Base-by-base conservation (phyloP, 305 asterid species). In the Stenogyne calaminthoides region DNA sequence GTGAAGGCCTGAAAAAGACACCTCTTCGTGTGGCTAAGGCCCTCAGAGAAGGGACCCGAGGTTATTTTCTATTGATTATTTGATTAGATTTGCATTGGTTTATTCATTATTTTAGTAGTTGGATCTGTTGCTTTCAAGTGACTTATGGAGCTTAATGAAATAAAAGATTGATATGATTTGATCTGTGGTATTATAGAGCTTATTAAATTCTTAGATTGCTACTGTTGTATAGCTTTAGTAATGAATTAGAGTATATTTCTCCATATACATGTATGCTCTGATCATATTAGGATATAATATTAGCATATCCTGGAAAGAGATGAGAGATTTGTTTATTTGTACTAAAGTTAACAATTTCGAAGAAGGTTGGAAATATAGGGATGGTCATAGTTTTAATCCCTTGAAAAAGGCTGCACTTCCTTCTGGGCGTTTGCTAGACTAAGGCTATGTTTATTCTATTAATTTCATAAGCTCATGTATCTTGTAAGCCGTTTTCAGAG, bases 11-110 rank as follows among this genome's bases (percentile, higher is more conserved):
- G 40, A 70, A 62, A 7, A 86, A 80, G 83, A 93, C 98, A 16
- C 98, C 98, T 76, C 82, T 82, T 70, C 96, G 98, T 44, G 98
- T 93, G 5, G 97, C 98, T 32, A 93, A 90, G 80, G 96, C 97
- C 44, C 83, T 91, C 1, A 58, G 85, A 34, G 95, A 91, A 73
- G 98, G 97, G 63, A 89, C 98, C 9, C 77, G 87, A 89, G 98
- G 97, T 93, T 40, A 72, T 51, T 58, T 0, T 77, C 29, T 11
- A 40, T 61, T 37, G 5, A 5, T 6, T 29, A 11, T 3, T 49
- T 29, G 14, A 42, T 2, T 12, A 16, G 22, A 56, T 11, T n/a
- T n/a, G n/a, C n/a, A n/a, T n/a, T n/a, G n/a, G n/a, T n/a, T 37
- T 37, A 18, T 51, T 73, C 12, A 9, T 64, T 12, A 11, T 51